Evolutionary conservation across 345 rosid species (phyloP).

Genomic region (Populus tremula): DNA sequence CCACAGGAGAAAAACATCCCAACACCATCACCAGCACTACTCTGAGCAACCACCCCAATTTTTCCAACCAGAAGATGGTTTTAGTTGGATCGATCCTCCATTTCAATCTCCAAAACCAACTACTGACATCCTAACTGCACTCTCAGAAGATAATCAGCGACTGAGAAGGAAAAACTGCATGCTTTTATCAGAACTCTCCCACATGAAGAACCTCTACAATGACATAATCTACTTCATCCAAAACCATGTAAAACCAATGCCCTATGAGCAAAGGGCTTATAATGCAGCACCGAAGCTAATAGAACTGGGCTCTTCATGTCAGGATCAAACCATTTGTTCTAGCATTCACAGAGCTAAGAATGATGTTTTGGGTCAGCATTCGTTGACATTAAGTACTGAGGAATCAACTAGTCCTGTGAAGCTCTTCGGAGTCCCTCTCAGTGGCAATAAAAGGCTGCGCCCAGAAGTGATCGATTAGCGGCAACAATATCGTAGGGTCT

Average conservation of each 20-base stretch:
- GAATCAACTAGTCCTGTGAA: conserved; percentile 30
- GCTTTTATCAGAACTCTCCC: conserved; percentile 56
- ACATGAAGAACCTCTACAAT: conserved; percentile 60
- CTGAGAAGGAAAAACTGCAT: conserved; percentile 45
- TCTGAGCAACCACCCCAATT: conserved; percentile 15
- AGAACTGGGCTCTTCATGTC: conserved; percentile 28
- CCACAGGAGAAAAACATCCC: conserved; percentile 51
- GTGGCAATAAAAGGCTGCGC: conserved; percentile 48
- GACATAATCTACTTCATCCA: conserved; percentile 63
- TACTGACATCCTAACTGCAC: conserved; percentile 31
- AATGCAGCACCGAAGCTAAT: conserved; percentile 18
- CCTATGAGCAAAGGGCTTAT: neutral
- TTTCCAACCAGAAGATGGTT: conserved; percentile 19
- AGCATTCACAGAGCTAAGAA: neutral
- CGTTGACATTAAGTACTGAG: conserved; percentile 14
- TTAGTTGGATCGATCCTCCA: conserved; percentile 22
- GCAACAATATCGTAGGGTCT: neutral
- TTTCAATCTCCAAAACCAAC: conserved; percentile 14
- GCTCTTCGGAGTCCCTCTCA: conserved; percentile 51
- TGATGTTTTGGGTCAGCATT: conserved; percentile 6
- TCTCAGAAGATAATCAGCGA: conserved; percentile 53
- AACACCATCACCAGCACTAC: conserved; percentile 25
- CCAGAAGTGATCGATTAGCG: conserved; percentile 31
- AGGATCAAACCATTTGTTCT: conserved; percentile 4
- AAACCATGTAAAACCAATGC: conserved; percentile 42